A percentile compares a stretch with the other conserved stretches of the same genome.
Conservation (phyloP, 306 rosid genomes). For the Sicyos edulis region DNA sequence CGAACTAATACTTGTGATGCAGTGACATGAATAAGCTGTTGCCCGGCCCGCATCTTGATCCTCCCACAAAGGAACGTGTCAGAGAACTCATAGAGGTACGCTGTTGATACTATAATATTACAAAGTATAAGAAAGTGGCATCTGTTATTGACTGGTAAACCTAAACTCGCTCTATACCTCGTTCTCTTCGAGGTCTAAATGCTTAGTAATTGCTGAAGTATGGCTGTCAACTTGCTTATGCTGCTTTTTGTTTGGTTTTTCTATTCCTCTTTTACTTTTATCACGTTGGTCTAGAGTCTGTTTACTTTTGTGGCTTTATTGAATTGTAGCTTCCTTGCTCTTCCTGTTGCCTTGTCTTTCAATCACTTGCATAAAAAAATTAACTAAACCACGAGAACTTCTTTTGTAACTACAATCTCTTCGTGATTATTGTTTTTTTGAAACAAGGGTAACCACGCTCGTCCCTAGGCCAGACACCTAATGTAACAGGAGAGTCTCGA, state of each 20-base stretch:
- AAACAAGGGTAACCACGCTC: no score
- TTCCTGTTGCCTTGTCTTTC: constrained; percentile 11
- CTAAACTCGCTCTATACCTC: not conserved
- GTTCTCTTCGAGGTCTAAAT: not conserved
- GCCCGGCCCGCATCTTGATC: constrained; percentile 82
- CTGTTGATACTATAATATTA: not conserved
- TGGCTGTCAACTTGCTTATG: not conserved
- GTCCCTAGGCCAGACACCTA: no score
- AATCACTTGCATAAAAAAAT: not conserved
- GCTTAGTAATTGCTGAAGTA: not conserved
- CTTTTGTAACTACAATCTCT: no score
- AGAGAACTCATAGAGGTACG: constrained; percentile 53
- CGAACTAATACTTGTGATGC: constrained; percentile 18
- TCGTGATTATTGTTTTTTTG: no score
- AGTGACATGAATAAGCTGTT: constrained; percentile 78
- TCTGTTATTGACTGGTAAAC: not conserved
- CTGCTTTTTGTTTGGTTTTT: not conserved
- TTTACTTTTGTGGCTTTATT: not conserved
- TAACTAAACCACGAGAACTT: no score
- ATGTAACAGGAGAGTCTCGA: no score
- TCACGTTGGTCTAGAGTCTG: not conserved
- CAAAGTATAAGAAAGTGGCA: not conserved
- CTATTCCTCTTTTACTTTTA: not conserved
- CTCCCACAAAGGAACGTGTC: constrained; percentile 59
- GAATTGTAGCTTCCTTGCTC: not conserved